Evolutionary conservation across 768 basidiomycete species (phyloP), one percentile per base, ranked within the genome.

Genomic region (Leccinum fibrillosum): DNA sequence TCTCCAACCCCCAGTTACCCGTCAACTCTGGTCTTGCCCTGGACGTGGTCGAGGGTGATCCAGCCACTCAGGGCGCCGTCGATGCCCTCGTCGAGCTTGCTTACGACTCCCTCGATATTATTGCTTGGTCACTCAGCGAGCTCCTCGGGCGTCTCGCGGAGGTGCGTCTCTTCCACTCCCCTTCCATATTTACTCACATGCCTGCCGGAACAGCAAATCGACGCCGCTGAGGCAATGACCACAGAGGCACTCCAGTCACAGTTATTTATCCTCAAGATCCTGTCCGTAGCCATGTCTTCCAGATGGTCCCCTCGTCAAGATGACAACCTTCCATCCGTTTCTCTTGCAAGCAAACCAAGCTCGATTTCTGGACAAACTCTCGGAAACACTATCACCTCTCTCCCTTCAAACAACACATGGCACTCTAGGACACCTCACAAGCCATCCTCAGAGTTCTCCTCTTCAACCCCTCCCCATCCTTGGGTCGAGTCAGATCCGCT

Each of bases 161-260:
- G 80, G 93, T 92, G 67, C 60, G 72, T 64, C 69, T 54, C 28
- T 28, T 44, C 19, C n/a, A 15, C 44, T 21, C 25, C 39, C 55
- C 25, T 26, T 45, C 15, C 44, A 49, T 45, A 25, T 11, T 45
- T 50, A 28, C 65, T 66, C 62, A 70, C 59, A 49, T 50, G 47
- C 54, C 48, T 37, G 21, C 52, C 53, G 47, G 52, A 59, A 58
- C 63, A 87, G 80, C 86, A 85, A 76, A 75, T 77, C 59, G 82
- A 85, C 64, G 61, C 73, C 13, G 74, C 78, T 25, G 84, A 82
- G 2, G 75, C 77, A 54, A 74, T 82, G 56, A 77, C 86, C 3
- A 77, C 90, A 17, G 88, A 92, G 56, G 82, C 88, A 45, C 80
- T 94, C 4, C 92, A 95, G 67, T 94, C 93, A 0, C 90, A 94